phyloP scores from a whole-genome alignment of 1,284 basidiomycete species.

The Meripilus lineatus region DNA sequence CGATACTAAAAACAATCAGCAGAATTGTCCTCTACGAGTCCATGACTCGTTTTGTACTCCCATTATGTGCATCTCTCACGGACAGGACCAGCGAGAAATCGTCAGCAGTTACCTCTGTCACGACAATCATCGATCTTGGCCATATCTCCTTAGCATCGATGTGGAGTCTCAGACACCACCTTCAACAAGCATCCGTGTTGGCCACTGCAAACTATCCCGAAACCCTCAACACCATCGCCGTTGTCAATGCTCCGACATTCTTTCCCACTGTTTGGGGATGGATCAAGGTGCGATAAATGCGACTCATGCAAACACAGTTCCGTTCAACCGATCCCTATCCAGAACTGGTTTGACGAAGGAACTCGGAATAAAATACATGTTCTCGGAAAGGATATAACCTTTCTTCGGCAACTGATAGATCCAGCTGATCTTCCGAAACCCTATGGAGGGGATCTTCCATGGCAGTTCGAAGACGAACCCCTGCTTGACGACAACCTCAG shows the following conservation, averaged over 20 bases:
- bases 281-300: conserved; percentile 51
- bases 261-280: conserved; percentile 76
- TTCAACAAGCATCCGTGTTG: conserved; percentile 68
- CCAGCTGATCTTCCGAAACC: conserved; percentile 51
- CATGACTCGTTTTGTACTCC: conserved; percentile 60
- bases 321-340: background rate
- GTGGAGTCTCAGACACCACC: conserved; percentile 63
- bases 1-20: conserved; percentile 11
- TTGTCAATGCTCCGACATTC: conserved; percentile 74
- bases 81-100: conserved; percentile 39
- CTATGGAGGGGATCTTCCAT: conserved; percentile 69
- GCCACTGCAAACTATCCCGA: conserved; percentile 80
- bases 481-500: conserved; percentile 50
- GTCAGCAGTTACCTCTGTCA: conserved; percentile 58
- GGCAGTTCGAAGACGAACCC: conserved; percentile 61
- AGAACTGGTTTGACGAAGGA: conserved; percentile 74
- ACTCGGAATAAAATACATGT: conserved; percentile 71
- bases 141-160: conserved; percentile 56
- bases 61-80: conserved; percentile 63
- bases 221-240: conserved; percentile 55
- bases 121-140: conserved; percentile 71
- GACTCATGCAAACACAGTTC: background rate
- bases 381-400: conserved; percentile 49
- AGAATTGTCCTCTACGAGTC: conserved; percentile 59
- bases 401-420: conserved; percentile 49